A percentile compares a stretch with the other conserved stretches of the same genome.
Evolutionary conservation across 2,329 filamentous ascomycete genomes (phyloP).

Genomic region (Aspergillus fischeri): DNA sequence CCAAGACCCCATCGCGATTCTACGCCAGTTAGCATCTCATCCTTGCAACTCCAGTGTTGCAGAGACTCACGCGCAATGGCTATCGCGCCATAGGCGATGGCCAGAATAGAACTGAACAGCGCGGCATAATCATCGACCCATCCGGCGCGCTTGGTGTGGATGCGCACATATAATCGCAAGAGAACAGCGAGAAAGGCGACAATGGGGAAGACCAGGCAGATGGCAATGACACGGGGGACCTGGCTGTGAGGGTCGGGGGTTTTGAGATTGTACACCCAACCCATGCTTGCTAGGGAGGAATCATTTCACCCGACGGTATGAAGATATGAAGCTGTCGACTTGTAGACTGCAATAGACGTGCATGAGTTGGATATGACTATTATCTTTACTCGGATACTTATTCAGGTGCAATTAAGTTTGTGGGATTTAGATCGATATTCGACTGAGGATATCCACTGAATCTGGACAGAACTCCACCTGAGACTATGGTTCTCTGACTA

Average conservation of each 20-base stretch:
- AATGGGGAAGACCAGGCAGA: constrained; percentile 20
- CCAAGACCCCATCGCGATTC: constrained; percentile 28
- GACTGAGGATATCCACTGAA: no score
- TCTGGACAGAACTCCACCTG: no score
- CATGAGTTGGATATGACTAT: no score
- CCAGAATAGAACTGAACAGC: constrained; percentile 18
- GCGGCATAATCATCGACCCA: constrained; percentile 28
- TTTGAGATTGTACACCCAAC: constrained; percentile 28
- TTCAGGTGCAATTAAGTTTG: no score
- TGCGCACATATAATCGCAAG: constrained; percentile 23
- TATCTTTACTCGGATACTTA: no score
- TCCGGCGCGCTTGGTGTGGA: constrained; percentile 12
- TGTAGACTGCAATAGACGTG: no score
- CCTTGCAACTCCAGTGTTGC: no score
- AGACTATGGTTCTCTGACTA: no score
- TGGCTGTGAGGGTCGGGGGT: constrained; percentile 18
- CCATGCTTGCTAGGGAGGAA: constrained; percentile 15
- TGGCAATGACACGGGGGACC: constrained; percentile 17
- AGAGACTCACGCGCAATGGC: constrained; percentile 17
- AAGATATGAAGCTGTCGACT: not conserved
- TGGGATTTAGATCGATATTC: no score
- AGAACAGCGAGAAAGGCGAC: constrained; percentile 19
- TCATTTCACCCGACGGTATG: no score
- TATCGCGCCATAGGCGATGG: constrained; percentile 14
- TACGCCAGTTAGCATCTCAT: not conserved